These are phyloP conservation scores for Sugiyamaella castrensis DNA, from an alignment of 1,139 yeast species.

Conservation along the genomic window DNA sequence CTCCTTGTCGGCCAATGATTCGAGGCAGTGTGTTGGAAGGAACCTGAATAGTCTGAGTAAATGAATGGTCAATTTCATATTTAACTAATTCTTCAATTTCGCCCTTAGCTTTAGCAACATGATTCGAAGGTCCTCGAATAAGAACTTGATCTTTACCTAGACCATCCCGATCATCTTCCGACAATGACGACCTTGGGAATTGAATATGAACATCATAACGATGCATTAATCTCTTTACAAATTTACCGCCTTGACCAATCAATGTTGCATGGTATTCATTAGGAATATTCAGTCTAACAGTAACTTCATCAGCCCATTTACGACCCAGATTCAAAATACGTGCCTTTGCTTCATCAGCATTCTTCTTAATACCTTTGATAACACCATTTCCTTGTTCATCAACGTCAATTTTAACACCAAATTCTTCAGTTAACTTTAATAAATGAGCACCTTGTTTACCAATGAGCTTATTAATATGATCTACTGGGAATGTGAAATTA, in stretches of 20 bases:
- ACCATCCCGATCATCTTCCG: conserved; percentile 28
- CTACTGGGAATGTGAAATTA: conserved; percentile 59
- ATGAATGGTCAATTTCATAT: conserved; percentile 86
- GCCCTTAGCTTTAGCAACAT: conserved; percentile 79
- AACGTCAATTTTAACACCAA: conserved; percentile 74
- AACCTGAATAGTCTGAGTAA: conserved; percentile 57
- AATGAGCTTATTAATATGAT: conserved; percentile 72
- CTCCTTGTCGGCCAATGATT: conserved; percentile 89
- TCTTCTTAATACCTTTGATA: conserved; percentile 73
- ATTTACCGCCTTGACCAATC: conserved; percentile 81
- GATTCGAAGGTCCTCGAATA: conserved; percentile 88
- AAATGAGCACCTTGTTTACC: conserved; percentile 85
- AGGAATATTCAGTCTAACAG: conserved; percentile 66
- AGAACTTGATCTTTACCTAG: conserved; percentile 57
- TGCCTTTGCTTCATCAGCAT: conserved; percentile 70
- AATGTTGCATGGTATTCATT: conserved; percentile 74
- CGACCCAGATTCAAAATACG: conserved; percentile 59
- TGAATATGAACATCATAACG: conserved; percentile 80
- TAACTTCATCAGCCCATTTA: conserved; percentile 79
- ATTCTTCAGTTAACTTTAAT: conserved; percentile 69
- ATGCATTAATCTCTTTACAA: conserved; percentile 82
- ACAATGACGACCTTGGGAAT: conserved; percentile 50
- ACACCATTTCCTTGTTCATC: conserved; percentile 55
- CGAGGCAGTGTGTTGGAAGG: conserved; percentile 74
- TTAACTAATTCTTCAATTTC: conserved; percentile 81